Conservation (phyloP, 257 asterid species). For the Scutellaria barbata region DNA sequence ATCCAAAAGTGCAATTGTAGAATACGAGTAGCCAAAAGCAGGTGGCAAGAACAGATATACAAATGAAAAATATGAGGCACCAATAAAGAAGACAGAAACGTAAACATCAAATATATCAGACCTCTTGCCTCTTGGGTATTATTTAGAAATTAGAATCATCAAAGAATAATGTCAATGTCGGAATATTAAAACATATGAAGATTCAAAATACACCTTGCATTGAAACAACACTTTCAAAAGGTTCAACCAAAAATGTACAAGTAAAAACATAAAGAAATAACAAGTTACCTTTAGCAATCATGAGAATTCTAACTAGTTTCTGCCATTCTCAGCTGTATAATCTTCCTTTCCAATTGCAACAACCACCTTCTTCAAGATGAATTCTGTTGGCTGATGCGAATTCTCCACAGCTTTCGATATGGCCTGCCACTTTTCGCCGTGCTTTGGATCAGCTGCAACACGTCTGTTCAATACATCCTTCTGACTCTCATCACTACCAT, state of each 20-base stretch:
- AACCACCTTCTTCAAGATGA: constrained; percentile 82
- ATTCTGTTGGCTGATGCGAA: constrained; percentile 83
- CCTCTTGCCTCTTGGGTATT: no score
- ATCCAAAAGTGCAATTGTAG: no score
- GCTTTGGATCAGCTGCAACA: constrained; percentile 87
- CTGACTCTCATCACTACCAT: constrained; percentile 70
- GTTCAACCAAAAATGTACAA: neutral
- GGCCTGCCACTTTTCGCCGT: constrained; percentile 90
- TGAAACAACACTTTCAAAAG: neutral
- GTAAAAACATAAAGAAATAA: neutral
- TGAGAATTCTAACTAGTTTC: constrained; percentile 39
- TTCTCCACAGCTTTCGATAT: constrained; percentile 88
- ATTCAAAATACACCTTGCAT: constrained; percentile 9
- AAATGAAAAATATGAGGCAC: no score
- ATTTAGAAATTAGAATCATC: neutral
- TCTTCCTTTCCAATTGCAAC: constrained; percentile 80
- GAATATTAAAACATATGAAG: neutral
- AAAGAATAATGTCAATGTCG: neutral
- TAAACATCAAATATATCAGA: no score
- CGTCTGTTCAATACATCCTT: constrained; percentile 76
- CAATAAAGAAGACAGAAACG: no score
- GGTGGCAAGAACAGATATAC: no score
- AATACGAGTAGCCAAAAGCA: no score
- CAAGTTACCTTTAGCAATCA: neutral
- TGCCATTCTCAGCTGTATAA: constrained; percentile 56